Conservation (phyloP, 345 rosid genomes). For the Abelmoschus esculentus region DNA sequence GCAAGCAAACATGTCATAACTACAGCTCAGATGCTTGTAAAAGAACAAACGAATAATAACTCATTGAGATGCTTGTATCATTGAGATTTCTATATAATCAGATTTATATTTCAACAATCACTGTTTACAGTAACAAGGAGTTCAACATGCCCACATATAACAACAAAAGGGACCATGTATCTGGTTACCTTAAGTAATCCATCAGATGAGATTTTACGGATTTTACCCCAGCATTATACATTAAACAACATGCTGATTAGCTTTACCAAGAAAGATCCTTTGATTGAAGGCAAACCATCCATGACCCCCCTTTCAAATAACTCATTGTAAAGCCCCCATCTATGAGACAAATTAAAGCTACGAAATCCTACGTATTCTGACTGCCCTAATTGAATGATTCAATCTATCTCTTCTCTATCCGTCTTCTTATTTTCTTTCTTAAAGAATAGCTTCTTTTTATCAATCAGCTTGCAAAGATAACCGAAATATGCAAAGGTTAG, state of each 20-base stretch:
- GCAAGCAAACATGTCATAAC: constrained; percentile 30
- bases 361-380: neutral
- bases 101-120: neutral
- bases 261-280: constrained; percentile 1
- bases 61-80: no score
- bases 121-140: neutral
- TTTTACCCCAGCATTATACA: constrained; percentile 1
- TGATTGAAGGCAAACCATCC: neutral
- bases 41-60: neutral
- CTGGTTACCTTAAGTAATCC: neutral
- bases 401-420: neutral
- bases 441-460: neutral
- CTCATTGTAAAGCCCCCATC: neutral
- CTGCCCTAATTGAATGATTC: neutral
- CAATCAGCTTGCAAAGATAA: neutral
- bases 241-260: neutral
- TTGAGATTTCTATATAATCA: constrained; percentile 1
- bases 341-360: neutral
- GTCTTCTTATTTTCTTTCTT: neutral
- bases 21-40: constrained; percentile 4
- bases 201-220: neutral
- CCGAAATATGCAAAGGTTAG: neutral
- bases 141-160: neutral
- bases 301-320: neutral
- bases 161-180: neutral